Conservation (phyloP, 1,284 basidiomycete species). For the Ganoderma lucidum region DNA sequence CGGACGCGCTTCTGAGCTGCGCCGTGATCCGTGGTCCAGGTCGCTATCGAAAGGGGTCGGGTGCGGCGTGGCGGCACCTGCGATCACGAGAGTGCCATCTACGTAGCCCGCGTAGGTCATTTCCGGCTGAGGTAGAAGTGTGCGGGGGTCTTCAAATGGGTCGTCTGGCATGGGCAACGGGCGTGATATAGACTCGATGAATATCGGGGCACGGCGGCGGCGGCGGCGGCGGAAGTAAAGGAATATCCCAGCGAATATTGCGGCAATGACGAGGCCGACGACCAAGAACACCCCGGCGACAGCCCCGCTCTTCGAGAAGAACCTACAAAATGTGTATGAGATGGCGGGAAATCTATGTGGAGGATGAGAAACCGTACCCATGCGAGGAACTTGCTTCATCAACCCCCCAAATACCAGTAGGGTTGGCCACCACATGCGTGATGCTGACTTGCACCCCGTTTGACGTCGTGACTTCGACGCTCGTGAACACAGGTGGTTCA, state of each 20-base stretch:
- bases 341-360: not conserved
- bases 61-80: conserved; percentile 10
- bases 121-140: conserved; percentile 22
- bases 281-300: conserved; percentile 66
- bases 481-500: conserved; percentile 55
- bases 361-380: conserved; percentile 33
- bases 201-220: conserved; percentile 42
- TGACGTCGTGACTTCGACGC: conserved; percentile 50
- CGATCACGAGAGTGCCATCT: conserved; percentile 32
- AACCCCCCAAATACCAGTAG: conserved; percentile 44
- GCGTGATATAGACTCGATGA: conserved; percentile 44
- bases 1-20: conserved; percentile 10
- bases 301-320: conserved; percentile 61
- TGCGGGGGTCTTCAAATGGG: conserved; percentile 40
- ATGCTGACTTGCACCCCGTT: conserved; percentile 52
- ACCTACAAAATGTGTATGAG: conserved; percentile 44
- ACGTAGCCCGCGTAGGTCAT: conserved; percentile 32
- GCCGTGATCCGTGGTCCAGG: conserved; percentile 17
- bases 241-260: conserved; percentile 43
- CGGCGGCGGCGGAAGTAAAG: conserved; percentile 49
- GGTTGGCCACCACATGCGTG: conserved; percentile 60
- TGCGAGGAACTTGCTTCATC: conserved; percentile 8
- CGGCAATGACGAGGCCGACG: conserved; percentile 52
- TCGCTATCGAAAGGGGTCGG: conserved; percentile 33
- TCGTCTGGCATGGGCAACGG: conserved; percentile 41